phyloP scores from a whole-genome alignment of 2,329 filamentous ascomycete genomes.

The Pyrenochaeta sp. region DNA sequence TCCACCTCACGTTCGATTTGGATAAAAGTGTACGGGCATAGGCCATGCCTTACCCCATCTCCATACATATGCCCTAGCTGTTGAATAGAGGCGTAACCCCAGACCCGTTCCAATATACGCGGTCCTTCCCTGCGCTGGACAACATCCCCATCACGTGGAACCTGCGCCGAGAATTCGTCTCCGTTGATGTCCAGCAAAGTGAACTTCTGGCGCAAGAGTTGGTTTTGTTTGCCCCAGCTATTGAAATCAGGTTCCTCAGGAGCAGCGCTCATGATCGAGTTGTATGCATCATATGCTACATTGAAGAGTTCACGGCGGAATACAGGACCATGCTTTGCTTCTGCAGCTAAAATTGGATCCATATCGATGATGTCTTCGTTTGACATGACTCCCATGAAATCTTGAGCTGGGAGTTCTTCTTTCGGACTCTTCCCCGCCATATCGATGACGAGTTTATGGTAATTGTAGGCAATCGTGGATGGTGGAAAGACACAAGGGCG shows the following conservation, averaged over 20 bases:
- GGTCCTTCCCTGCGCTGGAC: background rate
- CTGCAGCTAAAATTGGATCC: conserved; percentile 9
- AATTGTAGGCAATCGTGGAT: too few species aligned
- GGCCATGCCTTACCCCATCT: background rate
- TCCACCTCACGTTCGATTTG: background rate
- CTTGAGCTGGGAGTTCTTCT: too few species aligned
- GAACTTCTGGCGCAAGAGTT: background rate
- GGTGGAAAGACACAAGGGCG: too few species aligned
- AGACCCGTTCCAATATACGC: background rate
- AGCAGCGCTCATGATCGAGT: background rate
- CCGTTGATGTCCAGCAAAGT: conserved; percentile 4
- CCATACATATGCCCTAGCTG: background rate
- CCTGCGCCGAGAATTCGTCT: background rate
- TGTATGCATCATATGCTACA: conserved; percentile 3
- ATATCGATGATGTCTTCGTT: too few species aligned
- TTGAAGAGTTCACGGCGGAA: conserved; percentile 13
- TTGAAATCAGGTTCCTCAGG: background rate
- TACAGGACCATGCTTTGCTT: conserved; percentile 5
- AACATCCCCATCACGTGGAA: background rate
- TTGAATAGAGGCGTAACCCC: conserved; percentile 4
- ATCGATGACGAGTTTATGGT: too few species aligned
- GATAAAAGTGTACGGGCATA: conserved; percentile 1
- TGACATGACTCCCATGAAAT: too few species aligned
- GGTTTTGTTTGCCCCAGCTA: background rate
- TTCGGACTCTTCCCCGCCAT: too few species aligned